These are phyloP conservation scores for Cryoendolithus antarcticus DNA, from an alignment of 2,329 filamentous ascomycete genomes.

Conservation along the genomic window DNA sequence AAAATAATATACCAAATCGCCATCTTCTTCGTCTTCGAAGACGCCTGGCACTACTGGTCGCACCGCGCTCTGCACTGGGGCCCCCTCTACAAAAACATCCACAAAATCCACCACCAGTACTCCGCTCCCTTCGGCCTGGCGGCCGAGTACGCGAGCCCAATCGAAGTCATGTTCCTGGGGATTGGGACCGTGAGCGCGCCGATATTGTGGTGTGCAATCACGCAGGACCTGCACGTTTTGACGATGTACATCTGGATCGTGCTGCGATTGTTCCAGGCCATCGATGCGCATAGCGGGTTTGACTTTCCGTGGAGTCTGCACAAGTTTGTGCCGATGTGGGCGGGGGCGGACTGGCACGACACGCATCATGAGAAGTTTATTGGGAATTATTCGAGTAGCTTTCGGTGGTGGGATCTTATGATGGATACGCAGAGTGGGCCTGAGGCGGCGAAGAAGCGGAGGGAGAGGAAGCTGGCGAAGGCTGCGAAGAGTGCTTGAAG, in stretches of 20 bases:
- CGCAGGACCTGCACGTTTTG: conserved; percentile 78
- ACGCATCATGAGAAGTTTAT: conserved; percentile 97
- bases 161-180: conserved; percentile 91
- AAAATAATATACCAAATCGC: conserved; percentile 87
- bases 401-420: conserved; percentile 96
- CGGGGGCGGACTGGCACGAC: conserved; percentile 92
- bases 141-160: conserved; percentile 93
- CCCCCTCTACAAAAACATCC: conserved; percentile 87
- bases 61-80: conserved; percentile 91
- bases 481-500: conserved; percentile 46
- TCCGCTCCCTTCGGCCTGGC: conserved; percentile 93
- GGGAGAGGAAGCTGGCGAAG: conserved; percentile 63
- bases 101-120: conserved; percentile 99
- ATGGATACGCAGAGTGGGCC: conserved; percentile 88
- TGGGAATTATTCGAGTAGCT: conserved; percentile 94
- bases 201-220: conserved; percentile 71
- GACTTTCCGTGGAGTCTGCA: conserved; percentile 97
- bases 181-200: conserved; percentile 74
- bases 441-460: conserved; percentile 71
- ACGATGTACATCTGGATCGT: conserved; percentile 98
- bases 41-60: conserved; percentile 96
- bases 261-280: conserved; percentile 86
- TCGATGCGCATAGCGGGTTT: conserved; percentile 94
- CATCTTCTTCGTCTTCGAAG: conserved; percentile 90
- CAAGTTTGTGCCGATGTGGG: conserved; percentile 96